Base-by-base conservation (phyloP, 441 rosid genomes). In the Biscutella laevigata region DNA sequence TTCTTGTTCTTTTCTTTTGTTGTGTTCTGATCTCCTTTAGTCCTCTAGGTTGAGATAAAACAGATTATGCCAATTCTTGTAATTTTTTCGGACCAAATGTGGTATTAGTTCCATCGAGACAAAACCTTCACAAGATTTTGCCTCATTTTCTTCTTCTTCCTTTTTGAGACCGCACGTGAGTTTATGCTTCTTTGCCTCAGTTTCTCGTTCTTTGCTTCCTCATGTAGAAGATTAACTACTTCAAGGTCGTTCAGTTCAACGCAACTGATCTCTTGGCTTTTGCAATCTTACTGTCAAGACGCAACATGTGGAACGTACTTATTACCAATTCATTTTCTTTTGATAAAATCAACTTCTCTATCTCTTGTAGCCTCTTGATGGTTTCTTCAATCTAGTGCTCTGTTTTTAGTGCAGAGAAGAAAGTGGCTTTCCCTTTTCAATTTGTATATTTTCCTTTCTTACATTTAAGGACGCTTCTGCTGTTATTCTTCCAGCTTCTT, bases 401-500 rank as follows among this genome's bases (percentile, higher is more conserved):
- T 28, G 78, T 60, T 71, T 69, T 76, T 56, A 4, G 26, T 64
- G n/a, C n/a, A n/a, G n/a, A n/a, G n/a, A n/a, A n/a, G n/a, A n/a
- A n/a, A n/a, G n/a, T 59, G 1, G 85, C 74, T 44, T 71, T 77
- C 48, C 76, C 83, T 78, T 64, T 55, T 78, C 86, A 19, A 9
- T 71, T 59, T 71, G 81, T 32, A 74, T 46, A 12, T 52, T 60
- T 26, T 86, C 90, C 74, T 77, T 89, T 57, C 86, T 95, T 46
- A 73, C 43, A 57, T 38, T 71, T 59, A 89, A 74, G 6, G 97
- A 78, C 1, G 84, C 81, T 69, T 86, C 97, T 39, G 94, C 82
- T 53, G 97, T 88, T 67, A 89, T 57, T 64, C 95, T 63, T 35
- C 86, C 97, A 39, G 97, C 97, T 73, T 89, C 95, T 73, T 80